These are phyloP conservation scores for Lasiodiplodia sp. DNA, from an alignment of 2,329 filamentous ascomycete species.

Conservation along the genomic window DNA sequence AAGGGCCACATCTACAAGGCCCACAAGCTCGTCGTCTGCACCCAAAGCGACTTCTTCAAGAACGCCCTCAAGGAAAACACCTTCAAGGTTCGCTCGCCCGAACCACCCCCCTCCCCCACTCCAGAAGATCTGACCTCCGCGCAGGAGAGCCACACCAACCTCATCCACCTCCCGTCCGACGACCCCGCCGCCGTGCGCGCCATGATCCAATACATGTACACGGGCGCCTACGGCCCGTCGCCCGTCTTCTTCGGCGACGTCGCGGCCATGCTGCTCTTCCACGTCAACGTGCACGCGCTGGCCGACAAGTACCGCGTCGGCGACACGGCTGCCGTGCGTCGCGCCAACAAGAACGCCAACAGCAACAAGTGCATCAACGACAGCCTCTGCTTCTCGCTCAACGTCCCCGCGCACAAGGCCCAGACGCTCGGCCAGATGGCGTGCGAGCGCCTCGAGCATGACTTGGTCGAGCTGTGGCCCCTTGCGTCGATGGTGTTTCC, in stretches of 20 bases:
- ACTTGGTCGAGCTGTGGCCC: background rate
- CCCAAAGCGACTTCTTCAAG: conserved; percentile 20
- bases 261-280: background rate
- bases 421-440: background rate
- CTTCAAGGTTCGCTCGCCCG: conserved; percentile 12
- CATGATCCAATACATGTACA: conserved; percentile 29
- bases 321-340: background rate
- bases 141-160: background rate
- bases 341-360: background rate
- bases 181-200: conserved; percentile 10
- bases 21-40: conserved; percentile 25
- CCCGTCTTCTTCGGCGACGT: background rate
- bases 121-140: background rate
- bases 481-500: background rate
- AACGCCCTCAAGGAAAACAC: conserved; percentile 10
- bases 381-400: background rate
- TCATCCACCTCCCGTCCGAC: background rate
- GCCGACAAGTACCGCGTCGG: conserved; percentile 5
- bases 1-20: conserved; percentile 4
- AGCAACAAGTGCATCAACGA: background rate
- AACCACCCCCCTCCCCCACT: background rate
- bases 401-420: background rate
- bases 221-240: conserved; percentile 22
- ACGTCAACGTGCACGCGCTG: background rate
- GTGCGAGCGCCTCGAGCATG: background rate